Base-by-base conservation (phyloP, 352 stramenopile genomes). In the Globisporangium nunn region DNA sequence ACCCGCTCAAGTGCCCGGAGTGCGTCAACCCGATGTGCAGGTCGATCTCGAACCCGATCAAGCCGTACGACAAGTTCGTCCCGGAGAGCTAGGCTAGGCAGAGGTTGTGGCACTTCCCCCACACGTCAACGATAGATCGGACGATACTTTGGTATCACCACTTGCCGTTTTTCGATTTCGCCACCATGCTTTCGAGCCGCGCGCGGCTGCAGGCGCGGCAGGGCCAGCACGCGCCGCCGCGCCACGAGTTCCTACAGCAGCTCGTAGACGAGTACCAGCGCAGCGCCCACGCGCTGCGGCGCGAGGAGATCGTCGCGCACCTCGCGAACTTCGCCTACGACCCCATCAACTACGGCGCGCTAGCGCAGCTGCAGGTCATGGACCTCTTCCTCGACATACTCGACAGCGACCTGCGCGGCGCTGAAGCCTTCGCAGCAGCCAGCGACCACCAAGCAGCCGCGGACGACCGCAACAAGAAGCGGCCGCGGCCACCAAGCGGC, bases 321-420 rank as follows among this genome's bases (percentile, higher is more conserved):
- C 58, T 94, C 35, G 81, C 76, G 61, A 94, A 94, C 43, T 94
- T 94, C 44, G 75, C 77, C 18, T 94, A 94, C 64, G 84, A 92
- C 59, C 84, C 84, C 28, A 90, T 94, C 66, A 94, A 94, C 56
- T 94, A 81, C 58, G 67, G 45, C 7, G 72, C 72, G 17, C 54
- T 92, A n/a, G 31, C 53, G 31, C 64, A 68, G 54, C 71, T 94
- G 15, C 70, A 74, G 48, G 61, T 88, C 57, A 78, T 91, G 59
- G 75, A 89, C 45, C 58, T 94, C 35, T 94, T 92, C 55, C 76
- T 92, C 35, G 80, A 91, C 54, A 78, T 88, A 57, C 55, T 91
- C 4, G 67, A 78, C 62, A 72, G 62, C 15, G 75, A 76, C 17
- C 71, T 74, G 50, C 64, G 74, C 45, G 43, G 55, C n/a, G 40